A percentile compares a stretch with the other conserved stretches of the same genome.
Conservation (phyloP, 257 asterid species). For the Gentiana straminea region DNA sequence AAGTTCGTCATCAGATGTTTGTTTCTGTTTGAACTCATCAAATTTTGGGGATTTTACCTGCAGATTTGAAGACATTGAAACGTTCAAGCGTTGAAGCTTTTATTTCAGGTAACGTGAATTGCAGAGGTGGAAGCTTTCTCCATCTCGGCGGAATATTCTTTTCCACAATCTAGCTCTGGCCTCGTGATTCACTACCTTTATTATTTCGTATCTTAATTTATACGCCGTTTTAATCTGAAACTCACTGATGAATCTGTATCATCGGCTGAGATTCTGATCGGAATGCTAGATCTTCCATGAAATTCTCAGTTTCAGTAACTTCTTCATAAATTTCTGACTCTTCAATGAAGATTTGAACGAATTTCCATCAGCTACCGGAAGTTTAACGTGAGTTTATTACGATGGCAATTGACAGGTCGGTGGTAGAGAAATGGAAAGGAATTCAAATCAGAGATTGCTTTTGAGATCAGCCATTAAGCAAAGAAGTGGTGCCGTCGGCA, state of each 20-base stretch:
- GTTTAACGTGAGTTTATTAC: slow-evolving; percentile 1
- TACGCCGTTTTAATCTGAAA: no score
- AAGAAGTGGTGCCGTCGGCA: slow-evolving; percentile 29
- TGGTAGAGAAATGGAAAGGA: slow-evolving; percentile 41
- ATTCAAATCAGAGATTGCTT: slow-evolving; percentile 22
- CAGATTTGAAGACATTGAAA: slow-evolving; percentile 1
- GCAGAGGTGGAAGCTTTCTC: no score
- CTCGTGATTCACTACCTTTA: neutral
- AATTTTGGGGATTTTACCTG: neutral
- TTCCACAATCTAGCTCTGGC: neutral
- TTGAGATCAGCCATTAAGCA: slow-evolving; percentile 27
- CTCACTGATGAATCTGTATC: no score
- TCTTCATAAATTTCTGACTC: neutral
- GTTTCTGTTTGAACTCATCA: neutral
- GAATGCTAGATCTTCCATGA: slow-evolving; percentile 1
- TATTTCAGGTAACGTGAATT: no score
- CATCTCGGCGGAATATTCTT: no score
- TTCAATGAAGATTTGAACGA: neutral
- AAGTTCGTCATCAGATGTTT: neutral
- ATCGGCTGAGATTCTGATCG: neutral
- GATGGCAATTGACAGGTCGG: slow-evolving; percentile 15
- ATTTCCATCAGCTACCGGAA: neutral
- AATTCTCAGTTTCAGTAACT: neutral
- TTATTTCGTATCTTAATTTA: no score
- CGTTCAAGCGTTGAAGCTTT: no score